A percentile compares a stretch with the other conserved stretches of the same genome.
Evolutionary conservation across 192 early-diverging fungal genomes (phyloP).

Genomic region (Gamsiella multidivaricata): DNA sequence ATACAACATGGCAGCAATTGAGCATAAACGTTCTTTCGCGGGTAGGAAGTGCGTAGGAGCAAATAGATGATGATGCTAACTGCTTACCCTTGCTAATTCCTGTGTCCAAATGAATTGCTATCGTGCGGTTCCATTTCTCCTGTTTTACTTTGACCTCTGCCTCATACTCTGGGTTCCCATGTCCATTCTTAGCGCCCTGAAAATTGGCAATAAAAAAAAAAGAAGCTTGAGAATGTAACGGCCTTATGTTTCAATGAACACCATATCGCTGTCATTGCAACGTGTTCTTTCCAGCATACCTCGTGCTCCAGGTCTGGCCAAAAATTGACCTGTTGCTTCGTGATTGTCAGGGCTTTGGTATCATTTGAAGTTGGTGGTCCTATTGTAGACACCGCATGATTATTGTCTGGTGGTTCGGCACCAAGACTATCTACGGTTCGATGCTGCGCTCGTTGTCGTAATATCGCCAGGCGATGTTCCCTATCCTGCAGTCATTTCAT

Average conservation of each 20-base stretch:
- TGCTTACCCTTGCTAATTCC: slow-evolving; percentile 53
- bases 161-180: slow-evolving; percentile 66
- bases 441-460: slow-evolving; percentile 60
- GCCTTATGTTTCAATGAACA: too few species aligned
- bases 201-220: too few species aligned
- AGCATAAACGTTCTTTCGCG: not conserved
- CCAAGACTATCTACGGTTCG: slow-evolving; percentile 9
- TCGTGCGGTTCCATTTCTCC: slow-evolving; percentile 64
- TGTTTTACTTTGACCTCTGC: slow-evolving; percentile 66
- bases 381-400: not conserved
- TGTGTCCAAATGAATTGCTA: slow-evolving; percentile 76
- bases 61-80: too few species aligned
- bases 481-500: slow-evolving; percentile 57
- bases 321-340: slow-evolving; percentile 63
- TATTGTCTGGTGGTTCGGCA: not conserved
- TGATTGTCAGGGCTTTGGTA: not conserved
- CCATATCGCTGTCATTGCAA: too few species aligned
- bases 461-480: slow-evolving; percentile 65
- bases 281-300: too few species aligned
- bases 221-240: too few species aligned
- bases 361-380: not conserved
- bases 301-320: slow-evolving; percentile 67
- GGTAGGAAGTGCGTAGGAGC: too few species aligned
- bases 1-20: not conserved
- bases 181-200: slow-evolving; percentile 11